Conservation (phyloP, 805 yeast species). For the Ogataea siamensis region DNA sequence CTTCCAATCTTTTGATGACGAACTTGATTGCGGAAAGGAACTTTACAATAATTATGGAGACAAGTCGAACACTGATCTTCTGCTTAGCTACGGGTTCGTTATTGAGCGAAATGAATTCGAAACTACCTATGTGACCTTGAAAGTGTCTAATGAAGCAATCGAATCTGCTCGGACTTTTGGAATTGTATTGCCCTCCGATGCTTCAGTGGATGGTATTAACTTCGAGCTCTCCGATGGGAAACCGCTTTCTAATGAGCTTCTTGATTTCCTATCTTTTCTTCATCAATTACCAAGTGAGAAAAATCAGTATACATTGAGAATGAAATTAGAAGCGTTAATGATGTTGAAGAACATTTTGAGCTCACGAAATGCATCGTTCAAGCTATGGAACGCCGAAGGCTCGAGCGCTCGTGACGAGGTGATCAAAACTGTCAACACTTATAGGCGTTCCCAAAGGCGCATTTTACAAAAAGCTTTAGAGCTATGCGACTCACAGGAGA, state of each 20-base stretch:
- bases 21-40: conserved; percentile 48
- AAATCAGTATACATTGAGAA: conserved; percentile 44
- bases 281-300: conserved; percentile 50
- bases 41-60: conserved; percentile 83
- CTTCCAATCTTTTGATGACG: conserved; percentile 40
- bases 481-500: conserved; percentile 44
- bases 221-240: conserved; percentile 31
- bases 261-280: conserved; percentile 53
- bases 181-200: conserved; percentile 39
- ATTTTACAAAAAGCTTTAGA: conserved; percentile 47
- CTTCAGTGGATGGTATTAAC: conserved; percentile 39
- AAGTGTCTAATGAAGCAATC: conserved; percentile 39
- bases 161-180: conserved; percentile 36
- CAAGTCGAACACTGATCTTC: conserved; percentile 58
- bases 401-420: conserved; percentile 22
- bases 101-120: conserved; percentile 53
- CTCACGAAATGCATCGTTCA: conserved; percentile 45
- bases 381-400: conserved; percentile 30
- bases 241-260: conserved; percentile 40
- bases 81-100: conserved; percentile 79
- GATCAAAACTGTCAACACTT: conserved; percentile 40
- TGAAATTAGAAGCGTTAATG: conserved; percentile 59
- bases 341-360: conserved; percentile 51
- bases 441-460: conserved; percentile 47
- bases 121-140: conserved; percentile 56